Evolutionary conservation across 176 grass and related monocot species (phyloP), one percentile per base, ranked within the genome.

Genomic region (Carex parvula): DNA sequence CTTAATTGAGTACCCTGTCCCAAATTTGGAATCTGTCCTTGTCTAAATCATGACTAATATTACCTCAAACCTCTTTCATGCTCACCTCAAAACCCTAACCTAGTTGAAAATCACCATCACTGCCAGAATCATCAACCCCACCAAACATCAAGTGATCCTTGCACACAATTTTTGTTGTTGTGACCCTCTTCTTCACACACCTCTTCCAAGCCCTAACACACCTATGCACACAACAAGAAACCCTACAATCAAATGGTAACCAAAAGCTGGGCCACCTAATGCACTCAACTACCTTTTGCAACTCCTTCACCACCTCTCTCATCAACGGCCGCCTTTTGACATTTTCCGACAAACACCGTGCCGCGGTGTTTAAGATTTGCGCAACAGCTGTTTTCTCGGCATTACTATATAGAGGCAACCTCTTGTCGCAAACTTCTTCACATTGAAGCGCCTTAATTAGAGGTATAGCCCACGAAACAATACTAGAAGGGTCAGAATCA

Each of bases 91-190:
- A 80, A 41, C 26, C 20, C 56, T 33, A 68, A 68, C 57, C 62
- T 54, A 30, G 62, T 82, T 67, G 59, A 11, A 68, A 67, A 83
- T 83, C 80, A 83, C 22, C 60, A 54, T 54, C 62, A 83, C 60
- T 81, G 32, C 79, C 58, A 64, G 33, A 81, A 64, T 82, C 3
- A 82, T 83, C 80, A 83, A 68, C 18, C 46, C 58, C 61, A 83
- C 80, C 80, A 66, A 17, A 22, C 21, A 54, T 48, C 62, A 90
- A 87, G 75, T 91, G 86, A 84, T 90, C 92, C n/a, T 82, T 90
- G 92, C 92, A 98, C 80, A 90, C 89, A 70, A 95, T 85, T 80
- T 87, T 98, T 60, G 88, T 93, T 60, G 92, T 87, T 29, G 74
- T 84, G 55, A 82, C 70, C 86, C 75, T 89, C 85, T 85, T 82